Base-by-base conservation (phyloP, 1,139 yeast genomes). In the Candida gigantensis region DNA sequence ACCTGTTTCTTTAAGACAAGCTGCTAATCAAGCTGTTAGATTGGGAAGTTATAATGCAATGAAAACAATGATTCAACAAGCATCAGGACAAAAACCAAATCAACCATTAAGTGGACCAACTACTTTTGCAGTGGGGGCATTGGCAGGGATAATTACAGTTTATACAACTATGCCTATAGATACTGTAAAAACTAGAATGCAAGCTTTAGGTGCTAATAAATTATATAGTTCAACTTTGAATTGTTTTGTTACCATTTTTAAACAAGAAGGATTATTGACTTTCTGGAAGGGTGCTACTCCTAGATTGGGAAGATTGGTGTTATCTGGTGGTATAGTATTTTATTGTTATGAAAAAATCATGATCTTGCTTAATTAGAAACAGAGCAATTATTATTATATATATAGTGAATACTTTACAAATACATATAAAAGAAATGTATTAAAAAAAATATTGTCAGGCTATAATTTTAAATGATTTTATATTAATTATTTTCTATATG, bases 201-300 rank as follows among this genome's bases (percentile, higher is more conserved):
- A 92, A 67, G 85, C 96, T 19, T 72, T 92, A 48, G 94, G 87
- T 25, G 87, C 97, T 4, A 75, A 77, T 40, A 73, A 76, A 47
- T 62, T 73, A 52, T 92, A 92, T 63, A 59, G 74, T 4, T 79
- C 90, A 29, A 90, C 97, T 0, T 18, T 84, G 31, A 77, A 90
- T 62, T 92, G 97, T 62, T 90, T 92, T 52, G 77, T 66, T 23
- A 80, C 77, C 47, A 83, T 92, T 37, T 85, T 85, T 60, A 83
- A 70, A 56, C 84, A 90, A 39, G 98, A 92, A 64, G 97, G 98
- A n/a, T 62, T 89, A 46, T 67, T 79, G 53, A 85, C 97, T 4
- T 88, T 89, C 66, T 92, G 98, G 98, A 87, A 87, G 64, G 98
- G 98, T 42, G 96, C 97, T 28, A 90, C 97, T 2, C 98, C 98